Base-by-base conservation (phyloP, 805 yeast genomes). In the Teunomyces barrocoloradensis region DNA sequence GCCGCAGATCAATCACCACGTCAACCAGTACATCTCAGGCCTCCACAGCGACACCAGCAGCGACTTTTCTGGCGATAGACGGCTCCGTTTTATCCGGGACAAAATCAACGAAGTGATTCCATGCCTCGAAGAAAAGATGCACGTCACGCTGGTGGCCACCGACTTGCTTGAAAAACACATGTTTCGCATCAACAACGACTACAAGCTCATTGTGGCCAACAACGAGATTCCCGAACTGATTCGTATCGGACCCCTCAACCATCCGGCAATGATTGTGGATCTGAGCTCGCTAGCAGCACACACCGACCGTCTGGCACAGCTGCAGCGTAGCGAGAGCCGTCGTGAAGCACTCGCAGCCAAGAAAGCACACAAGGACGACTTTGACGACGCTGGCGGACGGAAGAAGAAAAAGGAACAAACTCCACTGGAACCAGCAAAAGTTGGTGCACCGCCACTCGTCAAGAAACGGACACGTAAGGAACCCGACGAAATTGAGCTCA, bases 121-220 rank as follows among this genome's bases (percentile, higher is more conserved):
- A 0, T 88, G 96, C 51, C 68, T 92, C 46, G 98, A 92, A 63
- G 97, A 94, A 64, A 94, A 94, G 67, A 89, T 94, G 95, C 97
- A 92, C 64, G 97, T 94, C 36, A 92, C 97, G 4, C 85, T 92
- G 1, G 84, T 89, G 34, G 97, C 97, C 18, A 78, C 88, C 27
- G 97, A 91, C 56, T 77, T 84, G 10, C 77, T 90, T 40, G 69
- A 76, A 27, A 81, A 84, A 49, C 87, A 89, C 58, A 68, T 89
- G 46, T 77, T 74, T 44, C 75, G 97, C 44, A 76, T 94, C 53
- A 87, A 91, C 60, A 81, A 85, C 55, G 96, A 88, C 60, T 91
- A 81, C 70, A 87, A 86, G 42, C 72, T 85, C 42, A 86, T 92
- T 21, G 68, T 85, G 41, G 71, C 78, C 47, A 81, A 83, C 57